Percentiles rank a stretch among this genome's conserved stretches.
Evolutionary conservation across 2,329 filamentous ascomycete species (phyloP).

Genomic region (Aspergillus neoniger): DNA sequence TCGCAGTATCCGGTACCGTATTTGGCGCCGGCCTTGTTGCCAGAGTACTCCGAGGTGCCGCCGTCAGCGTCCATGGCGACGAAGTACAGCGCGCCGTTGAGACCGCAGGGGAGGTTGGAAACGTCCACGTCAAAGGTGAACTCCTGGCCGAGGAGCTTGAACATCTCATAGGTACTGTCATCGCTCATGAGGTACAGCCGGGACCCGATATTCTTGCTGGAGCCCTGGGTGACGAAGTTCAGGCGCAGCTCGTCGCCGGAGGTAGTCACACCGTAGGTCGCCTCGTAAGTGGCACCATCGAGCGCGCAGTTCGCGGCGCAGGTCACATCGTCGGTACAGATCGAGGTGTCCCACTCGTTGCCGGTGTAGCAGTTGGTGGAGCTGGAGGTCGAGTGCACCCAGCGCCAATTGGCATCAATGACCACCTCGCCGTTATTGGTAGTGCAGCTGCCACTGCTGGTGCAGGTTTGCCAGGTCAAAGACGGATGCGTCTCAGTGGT

Average conservation of each 20-base stretch:
- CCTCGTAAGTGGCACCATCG: conserved; percentile 57
- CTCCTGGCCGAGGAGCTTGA: conserved; percentile 67
- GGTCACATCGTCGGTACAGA: conserved; percentile 51
- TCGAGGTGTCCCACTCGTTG: conserved; percentile 52
- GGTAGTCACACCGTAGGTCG: conserved; percentile 56
- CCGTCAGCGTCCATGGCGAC: conserved; percentile 64
- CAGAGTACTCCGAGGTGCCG: conserved; percentile 53
- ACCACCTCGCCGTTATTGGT: conserved; percentile 54
- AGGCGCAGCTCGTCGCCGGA: conserved; percentile 52
- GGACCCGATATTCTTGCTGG: conserved; percentile 45
- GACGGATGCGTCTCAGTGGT: conserved; percentile 46
- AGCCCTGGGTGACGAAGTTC: conserved; percentile 48
- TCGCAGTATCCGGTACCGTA: conserved; percentile 68
- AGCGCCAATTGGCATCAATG: conserved; percentile 61
- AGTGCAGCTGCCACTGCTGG: conserved; percentile 51
- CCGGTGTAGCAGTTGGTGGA: conserved; percentile 61
- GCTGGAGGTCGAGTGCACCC: conserved; percentile 53
- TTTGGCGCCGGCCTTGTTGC: conserved; percentile 59
- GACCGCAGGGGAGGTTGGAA: conserved; percentile 66
- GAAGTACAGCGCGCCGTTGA: conserved; percentile 72
- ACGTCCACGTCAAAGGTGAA: conserved; percentile 74
- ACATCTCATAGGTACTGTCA: conserved; percentile 64
- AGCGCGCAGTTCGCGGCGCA: conserved; percentile 61
- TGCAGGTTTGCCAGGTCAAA: conserved; percentile 56
- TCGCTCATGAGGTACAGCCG: conserved; percentile 66